Conservation (phyloP, 2,329 filamentous ascomycete genomes). For the Pseudogymnoascus sp. region DNA sequence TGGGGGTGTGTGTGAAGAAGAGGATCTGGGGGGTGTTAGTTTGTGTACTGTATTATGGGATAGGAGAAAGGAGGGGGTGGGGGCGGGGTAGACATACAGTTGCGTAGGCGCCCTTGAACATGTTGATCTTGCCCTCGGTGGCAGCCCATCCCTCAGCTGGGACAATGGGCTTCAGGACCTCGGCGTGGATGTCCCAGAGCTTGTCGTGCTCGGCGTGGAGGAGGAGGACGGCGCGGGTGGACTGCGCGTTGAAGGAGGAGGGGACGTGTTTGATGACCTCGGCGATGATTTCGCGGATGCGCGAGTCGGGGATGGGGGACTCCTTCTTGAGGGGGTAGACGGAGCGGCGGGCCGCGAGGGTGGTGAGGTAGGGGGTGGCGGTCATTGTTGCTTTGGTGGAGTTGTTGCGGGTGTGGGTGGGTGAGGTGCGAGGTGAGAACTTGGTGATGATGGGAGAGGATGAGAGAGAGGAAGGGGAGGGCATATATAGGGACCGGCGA, state of each 20-base stretch:
- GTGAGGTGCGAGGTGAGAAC: not conserved
- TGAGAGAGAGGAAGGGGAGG: not conserved
- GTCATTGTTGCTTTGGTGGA: slow-evolving; percentile 33
- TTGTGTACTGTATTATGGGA: not conserved
- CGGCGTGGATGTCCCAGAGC: slow-evolving; percentile 69
- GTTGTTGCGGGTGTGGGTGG: not conserved
- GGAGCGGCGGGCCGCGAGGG: slow-evolving; percentile 59
- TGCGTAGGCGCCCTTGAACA: slow-evolving; percentile 66
- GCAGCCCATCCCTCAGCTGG: slow-evolving; percentile 34
- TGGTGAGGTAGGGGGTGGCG: slow-evolving; percentile 43
- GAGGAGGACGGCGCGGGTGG: slow-evolving; percentile 69
- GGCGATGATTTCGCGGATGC: slow-evolving; percentile 58
- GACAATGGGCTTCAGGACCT: slow-evolving; percentile 60
- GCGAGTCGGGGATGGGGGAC: slow-evolving; percentile 47
- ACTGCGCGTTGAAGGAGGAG: slow-evolving; percentile 83
- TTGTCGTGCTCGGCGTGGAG: slow-evolving; percentile 77
- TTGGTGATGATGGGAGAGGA: not conserved
- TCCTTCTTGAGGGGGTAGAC: slow-evolving; percentile 61
- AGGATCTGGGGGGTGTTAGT: slow-evolving; percentile 45
- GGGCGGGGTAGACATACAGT: slow-evolving; percentile 48
- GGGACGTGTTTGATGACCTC: slow-evolving; percentile 62
- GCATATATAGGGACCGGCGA: not conserved
- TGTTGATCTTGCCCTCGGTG: slow-evolving; percentile 26
- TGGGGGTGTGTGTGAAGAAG: slow-evolving; percentile 74
- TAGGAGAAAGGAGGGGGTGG: not conserved